A percentile compares a stretch with the other conserved stretches of the same genome.
Conservation (phyloP, 1,139 yeast genomes). For the Pichia cactophila region DNA sequence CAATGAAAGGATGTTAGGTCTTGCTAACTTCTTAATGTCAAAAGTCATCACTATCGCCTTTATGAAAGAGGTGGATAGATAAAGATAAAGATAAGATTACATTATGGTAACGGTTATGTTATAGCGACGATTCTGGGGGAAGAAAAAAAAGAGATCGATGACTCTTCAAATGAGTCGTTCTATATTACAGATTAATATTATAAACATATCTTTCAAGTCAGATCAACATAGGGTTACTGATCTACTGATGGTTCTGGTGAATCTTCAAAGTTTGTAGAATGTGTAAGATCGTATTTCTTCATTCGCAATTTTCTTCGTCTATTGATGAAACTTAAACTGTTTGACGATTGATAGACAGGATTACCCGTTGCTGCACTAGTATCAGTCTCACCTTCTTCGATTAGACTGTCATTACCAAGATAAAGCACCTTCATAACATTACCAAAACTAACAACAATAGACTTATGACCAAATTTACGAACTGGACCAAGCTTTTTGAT, state of each 20-base stretch:
- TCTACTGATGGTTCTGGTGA: background rate
- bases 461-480: conserved; percentile 66
- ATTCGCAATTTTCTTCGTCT: conserved; percentile 39
- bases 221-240: background rate
- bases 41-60: conserved; percentile 32
- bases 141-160: background rate
- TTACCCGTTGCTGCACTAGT: conserved; percentile 22
- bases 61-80: too few relatives aligned
- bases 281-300: conserved; percentile 29
- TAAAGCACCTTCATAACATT: conserved; percentile 63
- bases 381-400: conserved; percentile 30
- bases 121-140: too few relatives aligned
- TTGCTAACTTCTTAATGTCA: conserved; percentile 51
- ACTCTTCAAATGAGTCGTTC: background rate
- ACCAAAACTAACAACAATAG: conserved; percentile 69
- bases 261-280: conserved; percentile 28
- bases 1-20: conserved; percentile 75
- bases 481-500: conserved; percentile 47
- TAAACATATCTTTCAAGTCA: background rate
- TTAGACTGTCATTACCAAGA: conserved; percentile 53
- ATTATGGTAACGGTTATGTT: too few relatives aligned
- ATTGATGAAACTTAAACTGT: conserved; percentile 41
- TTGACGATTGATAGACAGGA: conserved; percentile 23
- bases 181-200: background rate
- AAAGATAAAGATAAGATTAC: too few relatives aligned